Evolutionary conservation across 129 eudicot genomes (phyloP), one percentile per base, ranked within the genome.

Genomic region (Glebionis coronaria): DNA sequence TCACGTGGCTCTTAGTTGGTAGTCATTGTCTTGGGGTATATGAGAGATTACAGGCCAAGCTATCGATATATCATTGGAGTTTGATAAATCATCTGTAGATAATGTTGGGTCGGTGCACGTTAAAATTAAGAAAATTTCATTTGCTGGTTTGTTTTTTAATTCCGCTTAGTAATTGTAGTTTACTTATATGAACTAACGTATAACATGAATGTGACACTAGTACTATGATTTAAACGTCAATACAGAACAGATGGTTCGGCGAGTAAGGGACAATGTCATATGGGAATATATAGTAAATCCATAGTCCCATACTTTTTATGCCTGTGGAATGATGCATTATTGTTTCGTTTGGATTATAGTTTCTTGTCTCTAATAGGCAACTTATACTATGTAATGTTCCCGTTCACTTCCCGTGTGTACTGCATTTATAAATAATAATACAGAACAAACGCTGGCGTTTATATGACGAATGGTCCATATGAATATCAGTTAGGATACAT

Each of bases 1-100:
- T 71, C 76, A 71, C 76, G 61, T 71, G 76, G 5, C 49, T 28
- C 57, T 68, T 38, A 64, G 42, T 69, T 44, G 50, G 25, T 49
- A 45, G 45, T 70, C 67, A 67, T 58, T 59, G 75, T 70, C 75
- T 70, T 58, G 35, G 12, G 59, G 35, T 56, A 53, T 69, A 21
- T 69, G 25, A 67, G 51, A 67, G 51, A 67, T 67, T 51, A 67
- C 11, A n/a, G 47, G 44, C 44, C 46, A 66, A 25, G 61, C 31
- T 3, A 56, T 54, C 31, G 63, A 68, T 69, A 56, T 27, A 15
- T 58, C 42, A 59, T 58, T 70, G 75, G 56, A 70, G 29, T 70
- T 44, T 69, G 55, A 69, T n/a, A n/a, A 45, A 44, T 54, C 16
- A 19, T 5, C 46, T 15, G 29, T 15, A 12, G 52, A 63, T 20